Evolutionary conservation across 768 basidiomycete species (phyloP).

Genomic region (Lactarius vividus): DNA sequence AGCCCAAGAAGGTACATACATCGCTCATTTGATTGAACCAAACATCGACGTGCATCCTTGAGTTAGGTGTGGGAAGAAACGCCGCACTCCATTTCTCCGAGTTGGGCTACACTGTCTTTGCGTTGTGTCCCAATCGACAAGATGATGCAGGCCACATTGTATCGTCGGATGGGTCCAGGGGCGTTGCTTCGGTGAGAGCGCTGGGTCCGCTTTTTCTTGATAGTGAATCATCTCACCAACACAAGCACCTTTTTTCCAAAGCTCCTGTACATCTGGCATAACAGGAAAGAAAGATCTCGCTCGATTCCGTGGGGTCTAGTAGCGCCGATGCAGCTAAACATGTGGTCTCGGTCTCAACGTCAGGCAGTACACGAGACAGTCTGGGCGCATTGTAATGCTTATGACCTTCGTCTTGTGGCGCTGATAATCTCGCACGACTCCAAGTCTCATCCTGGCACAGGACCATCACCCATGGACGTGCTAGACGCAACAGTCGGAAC

Average conservation of each 20-base stretch:
- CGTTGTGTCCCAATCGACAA: slow-evolving; percentile 31
- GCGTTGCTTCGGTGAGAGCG: slow-evolving; percentile 33
- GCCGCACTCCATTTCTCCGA: slow-evolving; percentile 35
- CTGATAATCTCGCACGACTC: slow-evolving; percentile 31
- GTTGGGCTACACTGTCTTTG: slow-evolving; percentile 37
- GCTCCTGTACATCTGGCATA: slow-evolving; percentile 38
- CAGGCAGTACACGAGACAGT: slow-evolving; percentile 34
- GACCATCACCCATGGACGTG: not conserved
- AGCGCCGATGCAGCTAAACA: slow-evolving; percentile 35
- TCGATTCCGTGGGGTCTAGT: slow-evolving; percentile 34
- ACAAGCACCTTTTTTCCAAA: slow-evolving; percentile 4
- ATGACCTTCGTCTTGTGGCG: slow-evolving; percentile 33
- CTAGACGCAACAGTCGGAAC: not conserved
- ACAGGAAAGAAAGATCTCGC: slow-evolving; percentile 33
- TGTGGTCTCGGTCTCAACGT: slow-evolving; percentile 33
- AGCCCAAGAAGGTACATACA: slow-evolving; percentile 33
- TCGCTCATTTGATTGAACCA: not conserved
- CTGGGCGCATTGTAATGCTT: slow-evolving; percentile 33
- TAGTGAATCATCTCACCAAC: slow-evolving; percentile 10
- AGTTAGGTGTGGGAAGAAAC: slow-evolving; percentile 34
- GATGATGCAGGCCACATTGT: slow-evolving; percentile 5
- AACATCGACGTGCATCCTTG: slow-evolving; percentile 7
- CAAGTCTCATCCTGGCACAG: slow-evolving; percentile 11
- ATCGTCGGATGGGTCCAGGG: slow-evolving; percentile 6
- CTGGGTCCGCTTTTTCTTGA: not conserved